Percentiles rank a stretch among this genome's conserved stretches.
phyloP scores from a whole-genome alignment of 202 grass and related monocot genomes.

The Panicum virgatum region DNA sequence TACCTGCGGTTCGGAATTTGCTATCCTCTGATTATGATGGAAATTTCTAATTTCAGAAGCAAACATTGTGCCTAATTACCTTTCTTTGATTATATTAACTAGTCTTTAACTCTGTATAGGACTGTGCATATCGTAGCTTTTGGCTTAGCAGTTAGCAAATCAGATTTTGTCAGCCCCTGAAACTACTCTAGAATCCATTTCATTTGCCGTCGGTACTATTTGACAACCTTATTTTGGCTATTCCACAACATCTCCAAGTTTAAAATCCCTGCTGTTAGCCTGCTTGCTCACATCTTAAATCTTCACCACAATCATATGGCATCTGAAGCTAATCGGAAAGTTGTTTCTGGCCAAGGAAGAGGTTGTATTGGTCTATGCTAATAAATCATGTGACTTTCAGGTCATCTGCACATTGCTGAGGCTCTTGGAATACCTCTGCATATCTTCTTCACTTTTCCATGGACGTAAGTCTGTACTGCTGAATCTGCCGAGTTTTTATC shows the following conservation, averaged over 20 bases:
- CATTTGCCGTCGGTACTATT: background rate
- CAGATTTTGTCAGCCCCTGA: slow-evolving; percentile 1
- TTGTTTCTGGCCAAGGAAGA: slow-evolving; percentile 20
- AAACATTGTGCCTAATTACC: background rate
- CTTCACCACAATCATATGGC: slow-evolving; percentile 1
- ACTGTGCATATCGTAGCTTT: background rate
- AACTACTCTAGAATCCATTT: background rate
- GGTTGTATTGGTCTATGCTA: slow-evolving; percentile 13
- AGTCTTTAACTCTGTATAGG: background rate
- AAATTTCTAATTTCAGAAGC: background rate
- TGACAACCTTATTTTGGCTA: background rate
- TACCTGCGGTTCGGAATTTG: background rate
- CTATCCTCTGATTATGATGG: background rate
- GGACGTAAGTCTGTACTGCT: slow-evolving; percentile 66
- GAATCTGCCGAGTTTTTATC: slow-evolving; percentile 8
- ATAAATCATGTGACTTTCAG: slow-evolving; percentile 49
- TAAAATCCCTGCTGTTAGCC: background rate
- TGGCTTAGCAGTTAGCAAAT: slow-evolving; percentile 5
- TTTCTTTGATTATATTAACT: background rate
- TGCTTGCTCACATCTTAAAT: slow-evolving; percentile 36
- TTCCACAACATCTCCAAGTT: background rate
- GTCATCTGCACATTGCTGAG: slow-evolving; percentile 96
- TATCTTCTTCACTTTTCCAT: slow-evolving; percentile 96
- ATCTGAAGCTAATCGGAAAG: background rate
- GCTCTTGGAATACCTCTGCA: slow-evolving; percentile 90